These are phyloP conservation scores for Populus hybrid DNA, from an alignment of 441 rosid species.

Conservation along the genomic window DNA sequence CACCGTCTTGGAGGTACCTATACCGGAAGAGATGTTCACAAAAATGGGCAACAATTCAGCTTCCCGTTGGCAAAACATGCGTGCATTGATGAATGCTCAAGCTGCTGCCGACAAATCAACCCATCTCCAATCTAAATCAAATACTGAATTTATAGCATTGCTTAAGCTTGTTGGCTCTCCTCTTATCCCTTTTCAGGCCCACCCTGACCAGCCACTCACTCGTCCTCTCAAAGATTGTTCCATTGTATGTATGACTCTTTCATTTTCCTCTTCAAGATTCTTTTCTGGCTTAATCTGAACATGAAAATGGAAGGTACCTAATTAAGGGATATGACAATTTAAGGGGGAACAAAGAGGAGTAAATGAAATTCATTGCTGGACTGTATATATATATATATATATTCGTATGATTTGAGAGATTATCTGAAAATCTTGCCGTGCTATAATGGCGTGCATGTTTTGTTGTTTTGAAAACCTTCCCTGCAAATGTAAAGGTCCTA, in stretches of 20 bases:
- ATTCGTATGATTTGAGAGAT: no score
- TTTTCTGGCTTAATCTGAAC: background rate
- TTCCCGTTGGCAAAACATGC: slow-evolving; percentile 76
- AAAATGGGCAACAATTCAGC: slow-evolving; percentile 73
- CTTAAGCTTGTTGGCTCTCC: slow-evolving; percentile 92
- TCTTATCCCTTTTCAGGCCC: slow-evolving; percentile 78
- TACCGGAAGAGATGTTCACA: slow-evolving; percentile 92
- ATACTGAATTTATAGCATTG: slow-evolving; percentile 79
- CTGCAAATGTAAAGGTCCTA: no score
- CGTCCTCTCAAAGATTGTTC: slow-evolving; percentile 50
- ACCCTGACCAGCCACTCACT: slow-evolving; percentile 42
- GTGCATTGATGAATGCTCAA: slow-evolving; percentile 66
- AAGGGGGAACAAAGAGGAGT: no score
- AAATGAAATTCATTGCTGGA: no score
- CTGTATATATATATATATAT: background rate
- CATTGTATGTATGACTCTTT: slow-evolving; percentile 44
- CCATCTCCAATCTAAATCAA: slow-evolving; percentile 71
- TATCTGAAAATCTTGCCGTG: no score
- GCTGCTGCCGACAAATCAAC: slow-evolving; percentile 29
- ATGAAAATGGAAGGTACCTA: background rate
- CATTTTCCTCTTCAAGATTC: background rate
- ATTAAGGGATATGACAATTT: background rate
- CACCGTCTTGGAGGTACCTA: slow-evolving; percentile 90
- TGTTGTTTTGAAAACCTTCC: no score
- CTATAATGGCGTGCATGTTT: no score